Conservation (phyloP, 768 basidiomycete genomes). For the Mrakia gelida region DNA sequence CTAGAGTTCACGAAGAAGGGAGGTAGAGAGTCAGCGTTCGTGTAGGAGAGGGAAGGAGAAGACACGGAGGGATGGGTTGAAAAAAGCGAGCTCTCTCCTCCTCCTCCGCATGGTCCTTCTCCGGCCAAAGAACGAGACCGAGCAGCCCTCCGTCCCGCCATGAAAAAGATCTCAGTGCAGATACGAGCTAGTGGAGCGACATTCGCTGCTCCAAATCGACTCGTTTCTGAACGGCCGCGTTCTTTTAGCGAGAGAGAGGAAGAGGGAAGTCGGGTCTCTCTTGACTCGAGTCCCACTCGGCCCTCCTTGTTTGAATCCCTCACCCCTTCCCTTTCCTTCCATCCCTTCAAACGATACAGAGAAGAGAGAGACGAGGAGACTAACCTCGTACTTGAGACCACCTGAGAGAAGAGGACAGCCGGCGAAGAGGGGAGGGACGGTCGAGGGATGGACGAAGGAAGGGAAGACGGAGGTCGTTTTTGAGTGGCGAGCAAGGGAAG, state of each 20-base stretch:
- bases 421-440: background rate
- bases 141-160: background rate
- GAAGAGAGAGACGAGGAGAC: background rate
- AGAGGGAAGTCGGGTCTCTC: background rate
- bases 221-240: background rate
- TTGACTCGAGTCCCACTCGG: background rate
- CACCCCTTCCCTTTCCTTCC: too few relatives aligned
- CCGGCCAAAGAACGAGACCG: background rate
- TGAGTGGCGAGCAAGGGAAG: too few relatives aligned
- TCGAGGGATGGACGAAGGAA: background rate
- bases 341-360: background rate
- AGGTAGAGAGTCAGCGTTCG: background rate
- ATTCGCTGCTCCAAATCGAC: background rate
- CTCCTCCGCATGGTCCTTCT: background rate
- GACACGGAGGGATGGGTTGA: background rate
- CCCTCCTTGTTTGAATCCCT: background rate
- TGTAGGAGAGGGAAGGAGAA: background rate
- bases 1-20: background rate
- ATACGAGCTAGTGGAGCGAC: background rate
- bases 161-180: too few relatives aligned
- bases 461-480: too few relatives aligned
- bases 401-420: conserved; percentile 4
- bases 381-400: conserved; percentile 30
- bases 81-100: background rate
- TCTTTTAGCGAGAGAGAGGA: background rate